Evolutionary conservation across 257 asterid species (phyloP).

Genomic region (Gardenia jasminoides): DNA sequence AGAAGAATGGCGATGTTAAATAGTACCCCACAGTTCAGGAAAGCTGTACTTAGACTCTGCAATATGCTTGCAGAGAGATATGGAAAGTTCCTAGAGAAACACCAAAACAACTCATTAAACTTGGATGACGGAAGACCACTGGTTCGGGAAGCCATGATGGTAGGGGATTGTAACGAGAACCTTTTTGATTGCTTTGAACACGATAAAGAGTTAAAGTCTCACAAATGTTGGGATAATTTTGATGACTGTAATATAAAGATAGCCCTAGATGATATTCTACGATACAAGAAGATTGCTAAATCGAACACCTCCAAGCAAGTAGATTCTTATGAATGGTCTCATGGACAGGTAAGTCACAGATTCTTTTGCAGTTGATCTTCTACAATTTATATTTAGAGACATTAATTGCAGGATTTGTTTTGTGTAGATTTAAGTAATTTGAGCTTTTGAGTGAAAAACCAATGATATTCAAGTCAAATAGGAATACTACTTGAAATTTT

Average conservation of each 20-base stretch:
- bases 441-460: background rate
- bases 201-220: conserved; percentile 22
- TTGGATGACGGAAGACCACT: conserved; percentile 34
- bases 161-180: conserved; percentile 23
- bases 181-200: conserved; percentile 12
- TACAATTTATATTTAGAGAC: background rate
- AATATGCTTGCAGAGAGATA: conserved; percentile 65
- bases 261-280: conserved; percentile 66
- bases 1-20: conserved; percentile 82
- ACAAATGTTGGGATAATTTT: conserved; percentile 70
- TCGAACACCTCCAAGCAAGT: conserved; percentile 35
- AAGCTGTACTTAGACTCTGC: conserved; percentile 69
- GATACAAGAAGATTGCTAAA: conserved; percentile 52
- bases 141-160: conserved; percentile 30
- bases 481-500: background rate
- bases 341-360: conserved; percentile 46
- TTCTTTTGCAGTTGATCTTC: conserved; percentile 7
- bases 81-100: conserved; percentile 52
- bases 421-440: background rate
- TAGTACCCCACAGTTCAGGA: conserved; percentile 46
- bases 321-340: conserved; percentile 25
- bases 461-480: background rate
- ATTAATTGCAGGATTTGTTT: background rate
- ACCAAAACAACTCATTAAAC: conserved; percentile 45
- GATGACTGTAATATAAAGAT: conserved; percentile 54